Evolutionary conservation across 805 yeast species (phyloP).

Genomic region (Clavispora phyllophila): DNA sequence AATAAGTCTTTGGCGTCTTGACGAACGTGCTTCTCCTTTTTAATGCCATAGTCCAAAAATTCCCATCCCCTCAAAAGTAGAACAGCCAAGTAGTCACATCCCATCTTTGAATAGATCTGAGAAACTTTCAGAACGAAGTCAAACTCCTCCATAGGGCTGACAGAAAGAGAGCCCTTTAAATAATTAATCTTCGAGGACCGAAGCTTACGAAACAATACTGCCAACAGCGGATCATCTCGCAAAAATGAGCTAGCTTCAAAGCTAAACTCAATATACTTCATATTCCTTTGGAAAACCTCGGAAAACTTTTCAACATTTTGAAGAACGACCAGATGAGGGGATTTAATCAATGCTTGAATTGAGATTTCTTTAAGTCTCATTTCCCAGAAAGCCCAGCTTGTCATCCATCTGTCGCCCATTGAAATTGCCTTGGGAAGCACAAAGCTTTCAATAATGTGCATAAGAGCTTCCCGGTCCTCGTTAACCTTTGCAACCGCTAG

Average conservation of each 20-base stretch:
- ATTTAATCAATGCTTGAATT: slow-evolving; percentile 59
- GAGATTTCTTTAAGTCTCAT: slow-evolving; percentile 39
- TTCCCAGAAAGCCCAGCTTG: slow-evolving; percentile 78
- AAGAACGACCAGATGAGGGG: slow-evolving; percentile 38
- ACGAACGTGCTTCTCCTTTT: slow-evolving; percentile 1
- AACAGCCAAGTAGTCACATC: slow-evolving; percentile 76
- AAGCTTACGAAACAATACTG: slow-evolving; percentile 58
- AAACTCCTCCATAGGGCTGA: slow-evolving; percentile 48
- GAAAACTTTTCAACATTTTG: slow-evolving; percentile 19
- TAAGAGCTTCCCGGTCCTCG: slow-evolving; percentile 30
- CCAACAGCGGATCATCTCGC: slow-evolving; percentile 78
- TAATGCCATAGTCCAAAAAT: slow-evolving; percentile 31
- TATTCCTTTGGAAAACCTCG: slow-evolving; percentile 13
- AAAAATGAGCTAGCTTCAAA: slow-evolving; percentile 36
- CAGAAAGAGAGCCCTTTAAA: slow-evolving; percentile 44
- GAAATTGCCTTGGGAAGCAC: slow-evolving; percentile 54
- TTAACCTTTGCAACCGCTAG: slow-evolving; percentile 76
- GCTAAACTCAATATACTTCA: slow-evolving; percentile 9
- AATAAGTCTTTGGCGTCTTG: slow-evolving; percentile 7
- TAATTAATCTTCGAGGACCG: slow-evolving; percentile 49
- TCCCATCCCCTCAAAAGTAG: slow-evolving; percentile 64
- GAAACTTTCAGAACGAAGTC: slow-evolving; percentile 58
- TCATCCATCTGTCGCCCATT: slow-evolving; percentile 73
- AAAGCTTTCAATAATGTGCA: slow-evolving; percentile 42
- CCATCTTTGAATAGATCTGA: slow-evolving; percentile 76